phyloP scores from a whole-genome alignment of 108 stramenopile genomes.

The Nannochloropsis salina region DNA sequence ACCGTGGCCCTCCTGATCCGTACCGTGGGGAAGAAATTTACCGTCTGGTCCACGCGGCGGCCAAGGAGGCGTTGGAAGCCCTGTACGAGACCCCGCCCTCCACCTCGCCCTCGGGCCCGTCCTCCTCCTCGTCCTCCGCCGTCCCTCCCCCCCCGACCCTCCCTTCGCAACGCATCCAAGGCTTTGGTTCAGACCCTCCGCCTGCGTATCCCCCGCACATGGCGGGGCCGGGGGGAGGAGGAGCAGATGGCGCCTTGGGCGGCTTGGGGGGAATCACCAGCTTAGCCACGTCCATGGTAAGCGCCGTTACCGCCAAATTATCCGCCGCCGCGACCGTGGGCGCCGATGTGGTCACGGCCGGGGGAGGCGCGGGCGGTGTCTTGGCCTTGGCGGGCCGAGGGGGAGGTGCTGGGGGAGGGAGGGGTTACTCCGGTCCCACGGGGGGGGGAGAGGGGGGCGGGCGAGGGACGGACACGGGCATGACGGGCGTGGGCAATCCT shows the following conservation, averaged over 20 bases:
- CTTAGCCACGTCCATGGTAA: neutral
- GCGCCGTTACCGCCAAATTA: neutral
- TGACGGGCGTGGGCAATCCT: slow-evolving; percentile 85
- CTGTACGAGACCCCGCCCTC: slow-evolving; percentile 58
- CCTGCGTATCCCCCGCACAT: neutral
- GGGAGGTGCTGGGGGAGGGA: neutral
- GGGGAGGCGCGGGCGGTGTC: neutral
- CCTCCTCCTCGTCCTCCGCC: neutral
- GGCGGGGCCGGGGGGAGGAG: neutral
- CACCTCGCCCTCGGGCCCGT: neutral
- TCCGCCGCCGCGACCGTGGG: neutral
- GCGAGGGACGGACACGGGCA: slow-evolving; percentile 49
- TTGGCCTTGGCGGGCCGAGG: neutral
- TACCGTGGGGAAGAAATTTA: slow-evolving; percentile 87
- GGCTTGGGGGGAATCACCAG: neutral
- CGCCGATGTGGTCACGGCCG: neutral
- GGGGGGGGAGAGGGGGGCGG: neutral
- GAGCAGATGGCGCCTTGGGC: neutral
- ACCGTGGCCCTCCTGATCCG: slow-evolving; percentile 82
- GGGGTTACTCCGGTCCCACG: neutral
- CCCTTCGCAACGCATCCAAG: slow-evolving; percentile 2
- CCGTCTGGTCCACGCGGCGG: slow-evolving; percentile 74
- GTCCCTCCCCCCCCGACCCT: neutral
- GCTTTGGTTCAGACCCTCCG: neutral
- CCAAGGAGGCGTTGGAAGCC: slow-evolving; percentile 89